Base-by-base conservation (phyloP, 495 filamentous ascomycete genomes). In the Apodospora peruviana region DNA sequence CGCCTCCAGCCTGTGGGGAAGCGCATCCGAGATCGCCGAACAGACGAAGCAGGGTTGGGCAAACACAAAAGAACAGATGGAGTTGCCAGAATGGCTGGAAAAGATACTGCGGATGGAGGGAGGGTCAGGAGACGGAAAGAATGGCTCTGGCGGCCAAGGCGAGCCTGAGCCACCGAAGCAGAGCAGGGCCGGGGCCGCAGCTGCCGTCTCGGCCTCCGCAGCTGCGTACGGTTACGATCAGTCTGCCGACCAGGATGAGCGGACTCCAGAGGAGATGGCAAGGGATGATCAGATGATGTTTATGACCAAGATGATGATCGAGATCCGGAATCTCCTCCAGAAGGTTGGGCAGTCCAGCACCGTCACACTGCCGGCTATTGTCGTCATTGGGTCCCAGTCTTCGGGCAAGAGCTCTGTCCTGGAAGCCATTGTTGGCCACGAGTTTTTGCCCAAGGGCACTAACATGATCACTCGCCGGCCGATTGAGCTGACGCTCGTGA, bases 231-330 rank as follows among this genome's bases (percentile, higher is more conserved):
- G 84, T 24, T 88, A 87, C 57, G 80, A 86, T 25, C 70, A 84
- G 50, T 76, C 81, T 2, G 73, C 81, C 9, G 90, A 95, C 21
- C 77, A 87, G 23, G 90, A 95, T 56, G 58, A 69, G 0, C 71
- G 86, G 20, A 69, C 69, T 20, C 57, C 62, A 14, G 80, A 78
- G 34, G 76, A 87, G 56, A 70, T 72, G 46, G 87, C 90, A 4
- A 81, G 85, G 58, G 91, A 99, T 60, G 93, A 99, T 59, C 93
- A 99, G 66, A 99, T 99, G 91, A 99, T 99, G 93, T 73, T 95
- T 55, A 74, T 99, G 65, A 99, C 93, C 0, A 91, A 91, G 70
- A 95, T 95, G 68, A 99, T 99, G 93, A 99, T 99, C 60, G 91
- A 99, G 65, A 97, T 99, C 44, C 74, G 94, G 52, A 90, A 84